Evolutionary conservation across 169 alveolate genomes (phyloP).

Genomic region (Cryptosporidium xiaoi): DNA sequence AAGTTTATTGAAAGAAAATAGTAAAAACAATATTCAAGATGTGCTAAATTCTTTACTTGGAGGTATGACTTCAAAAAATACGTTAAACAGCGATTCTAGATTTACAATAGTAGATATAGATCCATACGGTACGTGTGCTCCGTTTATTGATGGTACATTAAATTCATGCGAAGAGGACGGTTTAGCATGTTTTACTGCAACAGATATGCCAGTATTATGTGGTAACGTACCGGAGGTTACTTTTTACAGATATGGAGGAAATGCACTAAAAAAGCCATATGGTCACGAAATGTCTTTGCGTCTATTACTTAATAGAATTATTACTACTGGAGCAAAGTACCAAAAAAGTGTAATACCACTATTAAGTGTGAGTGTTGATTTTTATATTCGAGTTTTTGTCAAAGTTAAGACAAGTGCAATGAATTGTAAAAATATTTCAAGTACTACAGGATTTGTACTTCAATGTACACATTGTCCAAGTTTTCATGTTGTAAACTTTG

Average conservation of each 20-base stretch:
- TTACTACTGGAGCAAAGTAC: conserved; percentile 90
- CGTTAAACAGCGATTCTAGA: conserved; percentile 30
- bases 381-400: conserved; percentile 92
- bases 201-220: conserved; percentile 97
- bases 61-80: conserved; percentile 57
- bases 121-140: conserved; percentile 94
- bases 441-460: conserved; percentile 85
- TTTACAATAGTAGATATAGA: conserved; percentile 92
- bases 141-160: conserved; percentile 91
- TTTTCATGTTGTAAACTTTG: conserved; percentile 82
- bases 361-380: conserved; percentile 91
- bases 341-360: conserved; percentile 89
- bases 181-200: conserved; percentile 90
- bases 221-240: conserved; percentile 94
- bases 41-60: neutral
- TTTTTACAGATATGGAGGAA: conserved; percentile 93
- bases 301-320: conserved; percentile 87
- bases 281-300: conserved; percentile 93
- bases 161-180: conserved; percentile 91
- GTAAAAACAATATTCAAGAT: neutral
- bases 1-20: neutral
- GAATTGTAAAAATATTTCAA: conserved; percentile 86
- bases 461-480: conserved; percentile 87
- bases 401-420: conserved; percentile 86
- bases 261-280: conserved; percentile 86